Evolutionary conservation across 345 rosid species (phyloP), one percentile per base, ranked within the genome.

Genomic region (Cardamine chenopodiifolia): DNA sequence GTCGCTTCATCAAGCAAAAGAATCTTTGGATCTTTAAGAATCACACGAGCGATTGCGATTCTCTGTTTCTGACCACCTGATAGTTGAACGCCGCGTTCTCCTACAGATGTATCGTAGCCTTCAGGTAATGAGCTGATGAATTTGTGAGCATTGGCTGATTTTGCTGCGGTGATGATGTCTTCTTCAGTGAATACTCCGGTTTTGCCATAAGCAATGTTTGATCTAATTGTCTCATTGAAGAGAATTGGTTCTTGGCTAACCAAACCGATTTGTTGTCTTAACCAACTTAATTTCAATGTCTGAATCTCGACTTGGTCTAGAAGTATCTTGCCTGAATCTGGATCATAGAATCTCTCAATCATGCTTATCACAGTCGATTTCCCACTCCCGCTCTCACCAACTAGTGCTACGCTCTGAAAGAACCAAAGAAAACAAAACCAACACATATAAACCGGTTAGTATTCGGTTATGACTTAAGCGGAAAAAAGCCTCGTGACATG

Each of bases 21-120:
- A 80, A 91, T 83, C 45, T 81, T 62, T 9, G 93, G 93, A 37
- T 88, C 73, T 79, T 89, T 89, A 48, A 88, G 66, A 7, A 91
- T 88, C 2, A 95, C 91, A 1, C 91, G 86, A 13, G 97, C 93
- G 0, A 89, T 79, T 4, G 95, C 95, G 4, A 89, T 79, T 78
- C 90, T 71, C 50, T 88, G 97, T 54, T 89, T 89, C 54, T 91
- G 95, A 23, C 97, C 95, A 62, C 93, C 93, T 3, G 97, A 90
- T 29, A 90, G 68, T 65, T 90, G 97, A 35, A 82, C 82, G 0
- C 97, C 92, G 18, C 93, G 79, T 60, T 88, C 97, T 1, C 94
- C 94, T 1, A 87, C 92, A 0, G 70, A 75, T 7, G 92, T 91
- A 12, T 86, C 85, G 52, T 87, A 87, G 2, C 94, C 94, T 0